Percentiles rank a stretch among this genome's conserved stretches.
phyloP scores from a whole-genome alignment of 768 basidiomycete genomes.

The Suillus occidentalis region DNA sequence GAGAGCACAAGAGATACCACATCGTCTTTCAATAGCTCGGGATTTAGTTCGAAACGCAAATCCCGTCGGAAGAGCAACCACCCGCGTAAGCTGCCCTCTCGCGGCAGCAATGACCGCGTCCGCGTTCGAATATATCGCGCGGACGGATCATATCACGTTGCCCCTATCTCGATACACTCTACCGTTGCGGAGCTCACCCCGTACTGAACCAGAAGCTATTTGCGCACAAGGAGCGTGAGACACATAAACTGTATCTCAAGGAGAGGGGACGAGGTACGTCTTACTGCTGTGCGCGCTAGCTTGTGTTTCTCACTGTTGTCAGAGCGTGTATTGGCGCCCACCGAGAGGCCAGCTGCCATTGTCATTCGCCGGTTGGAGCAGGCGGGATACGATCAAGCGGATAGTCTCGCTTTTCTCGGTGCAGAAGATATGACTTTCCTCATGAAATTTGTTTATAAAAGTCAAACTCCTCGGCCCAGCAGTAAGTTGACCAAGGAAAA shows the following conservation, averaged over 20 bases:
- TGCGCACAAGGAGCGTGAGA: conserved; percentile 49
- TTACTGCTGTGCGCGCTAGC: background rate
- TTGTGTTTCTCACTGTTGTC: conserved; percentile 7
- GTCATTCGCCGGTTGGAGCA: conserved; percentile 82
- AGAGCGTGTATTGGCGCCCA: conserved; percentile 83
- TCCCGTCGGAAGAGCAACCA: conserved; percentile 26
- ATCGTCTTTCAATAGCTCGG: conserved; percentile 11
- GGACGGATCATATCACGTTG: conserved; percentile 70
- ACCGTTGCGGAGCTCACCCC: conserved; percentile 70
- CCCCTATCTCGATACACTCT: conserved; percentile 58
- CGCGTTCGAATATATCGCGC: conserved; percentile 77
- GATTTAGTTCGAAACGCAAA: conserved; percentile 19
- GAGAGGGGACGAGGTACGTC: conserved; percentile 74
- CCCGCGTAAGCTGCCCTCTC: conserved; percentile 18
- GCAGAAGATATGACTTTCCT: conserved; percentile 82
- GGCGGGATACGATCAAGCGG: conserved; percentile 83
- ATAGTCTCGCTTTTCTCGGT: conserved; percentile 75
- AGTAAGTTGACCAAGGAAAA: conserved; percentile 39
- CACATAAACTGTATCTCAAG: conserved; percentile 70
- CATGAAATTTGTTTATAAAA: conserved; percentile 88
- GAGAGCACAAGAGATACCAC: conserved; percentile 21
- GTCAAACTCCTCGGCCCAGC: conserved; percentile 63
- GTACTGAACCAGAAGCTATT: conserved; percentile 59
- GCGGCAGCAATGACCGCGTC: conserved; percentile 34
- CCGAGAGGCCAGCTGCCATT: conserved; percentile 83